phyloP scores from a whole-genome alignment of 345 rosid species.

The Ceriops decandra region DNA sequence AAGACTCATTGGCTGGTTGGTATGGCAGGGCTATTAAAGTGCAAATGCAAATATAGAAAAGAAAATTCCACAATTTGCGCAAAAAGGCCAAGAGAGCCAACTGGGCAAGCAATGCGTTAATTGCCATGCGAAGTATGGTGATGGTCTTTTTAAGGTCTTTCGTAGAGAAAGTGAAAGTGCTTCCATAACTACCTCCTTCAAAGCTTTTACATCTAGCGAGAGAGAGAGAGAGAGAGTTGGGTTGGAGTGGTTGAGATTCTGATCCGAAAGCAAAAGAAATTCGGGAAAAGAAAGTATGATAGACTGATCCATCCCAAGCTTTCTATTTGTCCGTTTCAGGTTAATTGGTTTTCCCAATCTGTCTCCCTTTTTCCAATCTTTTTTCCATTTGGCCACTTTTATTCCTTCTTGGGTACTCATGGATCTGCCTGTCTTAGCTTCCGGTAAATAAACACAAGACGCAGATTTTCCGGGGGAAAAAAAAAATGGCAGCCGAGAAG shows the following conservation, averaged over 20 bases:
- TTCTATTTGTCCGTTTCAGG: constrained; percentile 38
- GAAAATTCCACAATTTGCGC: constrained; percentile 17
- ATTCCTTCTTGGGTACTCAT: background rate
- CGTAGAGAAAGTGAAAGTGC: constrained; percentile 9
- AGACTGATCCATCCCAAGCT: constrained; percentile 37
- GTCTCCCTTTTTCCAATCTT: constrained; percentile 10
- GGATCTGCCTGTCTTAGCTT: constrained; percentile 24
- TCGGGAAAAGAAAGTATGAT: constrained; percentile 7
- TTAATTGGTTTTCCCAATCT: constrained; percentile 43
- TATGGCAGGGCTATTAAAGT: no score
- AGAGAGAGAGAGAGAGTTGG: constrained; percentile 2
- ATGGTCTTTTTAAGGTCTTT: constrained; percentile 15
- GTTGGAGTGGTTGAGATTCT: constrained; percentile 48
- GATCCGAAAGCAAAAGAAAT: constrained; percentile 17
- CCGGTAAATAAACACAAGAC: background rate
- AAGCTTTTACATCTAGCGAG: background rate
- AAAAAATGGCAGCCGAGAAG: constrained; percentile 63
- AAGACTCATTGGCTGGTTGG: no score
- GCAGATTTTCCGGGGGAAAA: background rate
- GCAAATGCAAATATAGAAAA: no score
- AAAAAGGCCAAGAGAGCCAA: constrained; percentile 11
- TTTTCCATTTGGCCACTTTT: background rate
- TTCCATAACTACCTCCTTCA: constrained; percentile 21
- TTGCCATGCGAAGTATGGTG: background rate
- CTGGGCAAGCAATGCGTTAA: constrained; percentile 21